These are phyloP conservation scores for Casuarina equisetifolia DNA, from an alignment of 306 rosid species.

Conservation along the genomic window DNA sequence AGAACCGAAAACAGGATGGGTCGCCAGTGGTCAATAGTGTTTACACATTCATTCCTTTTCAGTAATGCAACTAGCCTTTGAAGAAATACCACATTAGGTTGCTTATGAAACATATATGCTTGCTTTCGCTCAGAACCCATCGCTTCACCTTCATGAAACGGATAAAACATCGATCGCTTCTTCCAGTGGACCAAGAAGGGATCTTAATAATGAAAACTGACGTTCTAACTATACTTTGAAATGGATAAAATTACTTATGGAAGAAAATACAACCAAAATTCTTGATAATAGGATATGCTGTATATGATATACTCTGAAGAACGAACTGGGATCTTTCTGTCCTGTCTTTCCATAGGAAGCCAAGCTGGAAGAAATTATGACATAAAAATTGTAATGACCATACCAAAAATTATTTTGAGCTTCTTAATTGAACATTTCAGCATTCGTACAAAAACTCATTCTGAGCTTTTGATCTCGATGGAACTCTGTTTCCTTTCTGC, in stretches of 20 bases:
- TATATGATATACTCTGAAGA: not conserved
- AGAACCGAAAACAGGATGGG: too few species aligned
- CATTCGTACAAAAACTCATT: slow-evolving; percentile 43
- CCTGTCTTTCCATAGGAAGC: slow-evolving; percentile 9
- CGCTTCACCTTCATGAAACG: not conserved
- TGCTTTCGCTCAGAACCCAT: not conserved
- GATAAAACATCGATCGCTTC: not conserved
- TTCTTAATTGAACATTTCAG: slow-evolving; percentile 20
- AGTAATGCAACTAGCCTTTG: too few species aligned
- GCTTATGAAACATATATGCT: not conserved
- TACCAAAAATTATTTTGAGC: slow-evolving; percentile 12
- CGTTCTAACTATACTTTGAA: not conserved
- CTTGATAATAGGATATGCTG: not conserved
- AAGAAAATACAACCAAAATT: not conserved
- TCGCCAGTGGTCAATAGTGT: too few species aligned
- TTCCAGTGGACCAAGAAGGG: not conserved
- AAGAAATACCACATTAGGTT: not conserved
- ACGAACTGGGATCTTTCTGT: not conserved
- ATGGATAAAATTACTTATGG: not conserved
- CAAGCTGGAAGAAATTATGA: not conserved
- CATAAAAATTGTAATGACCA: slow-evolving; percentile 7
- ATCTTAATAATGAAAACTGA: not conserved
- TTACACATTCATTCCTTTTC: too few species aligned
- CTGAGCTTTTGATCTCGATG: slow-evolving; percentile 52
- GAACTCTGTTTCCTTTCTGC: slow-evolving; percentile 84